Evolutionary conservation across 2,329 filamentous ascomycete genomes (phyloP), one percentile per base, ranked within the genome.

Genomic region (Nothomitra cinnamomea): DNA sequence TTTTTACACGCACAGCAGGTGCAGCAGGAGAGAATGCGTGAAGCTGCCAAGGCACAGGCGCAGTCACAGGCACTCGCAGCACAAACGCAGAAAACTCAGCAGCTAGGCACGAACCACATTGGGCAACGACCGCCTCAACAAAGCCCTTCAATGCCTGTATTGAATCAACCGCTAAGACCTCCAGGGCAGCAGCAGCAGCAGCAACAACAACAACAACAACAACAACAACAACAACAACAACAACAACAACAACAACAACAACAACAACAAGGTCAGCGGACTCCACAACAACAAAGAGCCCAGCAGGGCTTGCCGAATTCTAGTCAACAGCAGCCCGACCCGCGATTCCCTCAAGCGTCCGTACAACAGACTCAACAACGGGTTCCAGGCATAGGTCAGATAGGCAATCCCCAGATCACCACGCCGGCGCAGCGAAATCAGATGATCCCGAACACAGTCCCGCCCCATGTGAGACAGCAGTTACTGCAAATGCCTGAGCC

Each of bases 111-210:
- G 10, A 62, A 70, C 54, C 53, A 56, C 15, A 55, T 52, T 51
- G 54, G 50, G 24, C 52, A 53, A 47, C 60, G 67, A 57, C 62
- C 66, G 49, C 59, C 66, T 51, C 61, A 68, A 58, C 63, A 69
- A 58, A 72, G 67, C 54, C 70, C 70, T 35, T 69, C 67, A 3
- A 74, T 74, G 71, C 66, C 69, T 1, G 71, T 71, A 65, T 64
- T 75, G 21, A 75, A 69, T 32, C 65, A 69, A 17, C 69, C 72
- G 1, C 70, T 75, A 64, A 64, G 61, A 38, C 68, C 70, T 49
- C 70, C 70, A 10, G 69, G 68, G 2, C 71, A 72, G 55, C 61
- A 36, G 35, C 55, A 49, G 54, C 58, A 55, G 24, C 60, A 58
- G 50, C 53, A 66, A 10, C 28, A 32, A 32, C 28, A 32, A 32